Evolutionary conservation across 2,329 filamentous ascomycete genomes (phyloP), one percentile per base, ranked within the genome.

Genomic region (Macroventuria anomochaeta): DNA sequence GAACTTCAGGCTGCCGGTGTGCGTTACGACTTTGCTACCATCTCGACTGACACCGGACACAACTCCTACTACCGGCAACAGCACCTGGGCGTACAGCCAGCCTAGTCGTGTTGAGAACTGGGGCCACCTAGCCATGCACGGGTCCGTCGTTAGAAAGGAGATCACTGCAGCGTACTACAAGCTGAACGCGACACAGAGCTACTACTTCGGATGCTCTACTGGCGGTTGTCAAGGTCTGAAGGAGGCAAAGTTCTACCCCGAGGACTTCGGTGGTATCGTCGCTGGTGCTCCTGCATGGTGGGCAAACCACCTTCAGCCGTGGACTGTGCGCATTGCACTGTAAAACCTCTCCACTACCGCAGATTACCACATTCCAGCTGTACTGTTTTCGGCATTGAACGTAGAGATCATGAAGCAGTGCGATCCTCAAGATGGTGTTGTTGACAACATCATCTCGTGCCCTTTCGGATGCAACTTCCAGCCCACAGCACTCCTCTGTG

Each of bases 221-320:
- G 85, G 85, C 6, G 84, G 85, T 0, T 76, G 84, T 0, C 82
- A 87, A 72, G 85, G 83, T 3, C 72, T 84, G 28, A 82, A 81
- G 46, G 78, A 79, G 6, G 79, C 81, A 0, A 79, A 86, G 58
- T 63, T 72, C 12, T 85, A 79, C 55, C 83, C 85, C 0, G 73
- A 80, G 0, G 83, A 85, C 55, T 85, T 86, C 50, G 82, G 86
- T 58, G 84, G 84, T 17, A 76, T 83, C 8, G 63, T 86, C n/a
- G 79, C 82, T 12, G 82, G 82, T 7, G 81, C 77, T 4, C 73
- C 78, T 8, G 76, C 81, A 0, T 83, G 81, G 80, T 83, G 79
- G 73, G 81, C 68, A 15, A 58, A 69, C 33, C 78, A 81, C 60
- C 59, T 84, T 26, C 75, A 78, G 57, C 68, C 75, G 1, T 79